These are phyloP conservation scores for Fusarium sarcochroum DNA, from an alignment of 2,329 filamentous ascomycete species.

Conservation along the genomic window DNA sequence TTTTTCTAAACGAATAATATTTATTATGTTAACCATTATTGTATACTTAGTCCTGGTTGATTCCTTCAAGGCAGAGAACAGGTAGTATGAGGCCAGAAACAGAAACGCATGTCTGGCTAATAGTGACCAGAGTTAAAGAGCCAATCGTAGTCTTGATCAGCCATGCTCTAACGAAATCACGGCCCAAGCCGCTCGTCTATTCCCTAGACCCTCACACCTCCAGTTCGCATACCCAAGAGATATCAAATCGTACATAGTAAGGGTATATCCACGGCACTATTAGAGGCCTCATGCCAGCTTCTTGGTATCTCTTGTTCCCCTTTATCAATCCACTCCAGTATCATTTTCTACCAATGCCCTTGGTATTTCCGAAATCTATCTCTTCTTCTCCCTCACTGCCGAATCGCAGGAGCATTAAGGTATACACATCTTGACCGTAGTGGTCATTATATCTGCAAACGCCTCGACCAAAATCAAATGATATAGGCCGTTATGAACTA, in stretches of 20 bases:
- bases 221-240: conserved; percentile 14
- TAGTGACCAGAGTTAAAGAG: background rate
- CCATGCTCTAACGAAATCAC: conserved; percentile 16
- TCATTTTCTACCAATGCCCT: conserved; percentile 31
- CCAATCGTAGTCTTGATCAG: conserved; percentile 1
- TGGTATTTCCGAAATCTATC: conserved; percentile 24
- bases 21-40: conserved; percentile 25
- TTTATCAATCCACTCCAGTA: conserved; percentile 18
- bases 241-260: conserved; percentile 30
- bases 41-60: conserved; percentile 3
- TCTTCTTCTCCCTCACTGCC: conserved; percentile 43
- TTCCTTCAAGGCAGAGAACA: background rate
- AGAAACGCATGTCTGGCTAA: background rate
- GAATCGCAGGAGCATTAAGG: conserved; percentile 47
- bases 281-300: conserved; percentile 24
- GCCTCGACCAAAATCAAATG: conserved; percentile 37
- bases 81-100: background rate
- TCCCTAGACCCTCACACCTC: conserved; percentile 29
- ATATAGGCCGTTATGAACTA: conserved; percentile 39
- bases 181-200: conserved; percentile 35
- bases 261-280: conserved; percentile 17
- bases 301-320: conserved; percentile 24
- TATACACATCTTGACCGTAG: conserved; percentile 44
- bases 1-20: conserved; percentile 11
- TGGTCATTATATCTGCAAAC: conserved; percentile 44